These are phyloP conservation scores for Urtica urens DNA, from an alignment of 306 rosid species.

Conservation along the genomic window DNA sequence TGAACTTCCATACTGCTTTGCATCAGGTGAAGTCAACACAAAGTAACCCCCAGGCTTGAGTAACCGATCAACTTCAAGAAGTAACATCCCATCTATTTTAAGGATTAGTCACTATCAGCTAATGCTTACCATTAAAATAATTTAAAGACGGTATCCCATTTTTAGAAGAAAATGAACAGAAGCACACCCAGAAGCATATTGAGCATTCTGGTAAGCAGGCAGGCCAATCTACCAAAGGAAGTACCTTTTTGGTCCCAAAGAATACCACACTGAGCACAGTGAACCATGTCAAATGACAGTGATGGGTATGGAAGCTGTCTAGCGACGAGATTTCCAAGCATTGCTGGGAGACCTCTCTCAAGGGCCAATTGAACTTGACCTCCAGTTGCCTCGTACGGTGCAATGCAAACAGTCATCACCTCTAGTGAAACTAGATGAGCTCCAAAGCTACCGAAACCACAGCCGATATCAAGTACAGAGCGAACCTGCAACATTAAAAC, in stretches of 20 bases:
- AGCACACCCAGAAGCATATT: background rate
- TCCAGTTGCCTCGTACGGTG: constrained; percentile 91
- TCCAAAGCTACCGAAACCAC: constrained; percentile 99
- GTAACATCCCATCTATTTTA: constrained; percentile 66
- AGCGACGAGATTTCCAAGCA: constrained; percentile 66
- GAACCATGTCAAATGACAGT: constrained; percentile 86
- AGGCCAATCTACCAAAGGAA: constrained; percentile 3
- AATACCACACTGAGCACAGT: constrained; percentile 92
- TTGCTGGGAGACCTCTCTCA: constrained; percentile 98
- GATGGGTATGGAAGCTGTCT: constrained; percentile 94
- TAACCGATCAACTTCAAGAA: constrained; percentile 87
- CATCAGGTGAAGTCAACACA: constrained; percentile 73
- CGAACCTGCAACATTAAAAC: constrained; percentile 50
- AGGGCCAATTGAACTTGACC: constrained; percentile 98
- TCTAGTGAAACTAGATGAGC: constrained; percentile 79
- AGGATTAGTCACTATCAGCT: constrained; percentile 17
- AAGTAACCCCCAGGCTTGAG: constrained; percentile 99
- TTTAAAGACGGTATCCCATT: background rate
- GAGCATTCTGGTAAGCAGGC: background rate
- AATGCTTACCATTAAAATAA: constrained; percentile 2
- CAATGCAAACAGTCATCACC: constrained; percentile 81
- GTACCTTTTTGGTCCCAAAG: constrained; percentile 81
- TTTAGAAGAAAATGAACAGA: background rate
- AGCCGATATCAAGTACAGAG: constrained; percentile 69
- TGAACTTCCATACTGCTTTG: constrained; percentile 53